Conservation (phyloP, 148 eudicot species). For the Dianthus caryophyllus region DNA sequence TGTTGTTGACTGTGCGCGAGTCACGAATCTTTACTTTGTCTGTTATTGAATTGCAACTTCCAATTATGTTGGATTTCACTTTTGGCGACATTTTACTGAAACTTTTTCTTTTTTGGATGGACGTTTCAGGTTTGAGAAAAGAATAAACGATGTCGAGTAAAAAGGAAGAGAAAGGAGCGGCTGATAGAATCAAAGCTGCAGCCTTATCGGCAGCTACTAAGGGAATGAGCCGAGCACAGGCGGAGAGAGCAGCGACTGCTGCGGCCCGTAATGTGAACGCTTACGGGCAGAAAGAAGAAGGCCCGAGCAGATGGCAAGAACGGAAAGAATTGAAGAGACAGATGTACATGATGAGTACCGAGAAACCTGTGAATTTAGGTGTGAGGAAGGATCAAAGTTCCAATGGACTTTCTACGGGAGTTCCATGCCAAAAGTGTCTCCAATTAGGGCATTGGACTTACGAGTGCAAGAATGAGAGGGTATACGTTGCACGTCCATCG, state of each 20-base stretch:
- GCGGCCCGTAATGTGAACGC: slow-evolving; percentile 96
- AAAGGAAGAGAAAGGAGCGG: slow-evolving; percentile 80
- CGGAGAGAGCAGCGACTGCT: slow-evolving; percentile 95
- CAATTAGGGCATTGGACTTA: slow-evolving; percentile 92
- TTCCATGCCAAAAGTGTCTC: slow-evolving; percentile 88
- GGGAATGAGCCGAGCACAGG: slow-evolving; percentile 92
- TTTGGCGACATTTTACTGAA: not conserved
- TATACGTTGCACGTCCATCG: slow-evolving; percentile 79
- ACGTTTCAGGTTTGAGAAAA: slow-evolving; percentile 5
- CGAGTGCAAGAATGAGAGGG: slow-evolving; percentile 95
- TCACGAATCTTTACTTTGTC: too few relatives aligned
- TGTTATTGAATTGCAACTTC: too few relatives aligned
- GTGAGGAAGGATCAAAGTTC: slow-evolving; percentile 66
- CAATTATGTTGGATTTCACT: too few relatives aligned
- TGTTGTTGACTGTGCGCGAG: too few relatives aligned
- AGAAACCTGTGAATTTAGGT: slow-evolving; percentile 79
- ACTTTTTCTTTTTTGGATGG: not conserved
- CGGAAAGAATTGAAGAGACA: slow-evolving; percentile 94
- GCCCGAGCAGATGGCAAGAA: slow-evolving; percentile 99
- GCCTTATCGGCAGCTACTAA: slow-evolving; percentile 78
- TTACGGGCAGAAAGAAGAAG: slow-evolving; percentile 99
- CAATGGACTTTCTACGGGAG: slow-evolving; percentile 33
- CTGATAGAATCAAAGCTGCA: slow-evolving; percentile 78
- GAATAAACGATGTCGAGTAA: slow-evolving; percentile 42
- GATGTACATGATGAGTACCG: slow-evolving; percentile 97